Evolutionary conservation across 495 filamentous ascomycete species (phyloP), one percentile per base, ranked within the genome.

Genomic region (Evernia prunastri): DNA sequence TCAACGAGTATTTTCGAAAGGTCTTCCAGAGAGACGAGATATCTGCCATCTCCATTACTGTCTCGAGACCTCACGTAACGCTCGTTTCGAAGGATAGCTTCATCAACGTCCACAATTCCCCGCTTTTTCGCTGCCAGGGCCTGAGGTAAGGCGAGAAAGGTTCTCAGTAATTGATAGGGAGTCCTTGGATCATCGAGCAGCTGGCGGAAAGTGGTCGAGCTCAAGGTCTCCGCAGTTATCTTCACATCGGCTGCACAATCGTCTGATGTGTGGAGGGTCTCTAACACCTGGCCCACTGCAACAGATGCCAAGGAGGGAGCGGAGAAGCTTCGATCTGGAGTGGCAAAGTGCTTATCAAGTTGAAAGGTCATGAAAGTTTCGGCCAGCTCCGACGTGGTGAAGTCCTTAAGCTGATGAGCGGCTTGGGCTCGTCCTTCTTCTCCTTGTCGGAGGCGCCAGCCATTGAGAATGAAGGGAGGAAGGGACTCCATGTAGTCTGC

Each of bases 51-150:
- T 39, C 53, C 33, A 59, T 63, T 66, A 29, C 25, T 37, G n/a
- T 39, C 57, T 59, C 56, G 56, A 56, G 66, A 65, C 7, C 66
- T 66, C 23, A 72, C 54, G 39, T 71, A 65, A 35, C 49, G 61
- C 56, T 72, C 71, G 42, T 72, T 71, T 29, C 60, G 57, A 25
- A 72, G 47, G 37, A 73, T 37, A 36, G 62, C 61, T 49, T 72
- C 68, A 40, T 73, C 71, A 39, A 73, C 58, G 37, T 73, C 70
- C 29, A 70, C 39, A 31, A 64, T 37, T 17, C 58, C 42, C 35
- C 64, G 60, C 13, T 45, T 27, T 35, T 23, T 27, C 18, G 31
- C 42, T 35, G 40, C 42, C 37, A 33, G 35, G 39, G 60, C 47
- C 7, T 45, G 29, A 20, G 36, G 29, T 18, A 56, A 49, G 4